These are phyloP conservation scores for Penicillium sp. DNA, from an alignment of 2,329 filamentous ascomycete species.

Conservation along the genomic window DNA sequence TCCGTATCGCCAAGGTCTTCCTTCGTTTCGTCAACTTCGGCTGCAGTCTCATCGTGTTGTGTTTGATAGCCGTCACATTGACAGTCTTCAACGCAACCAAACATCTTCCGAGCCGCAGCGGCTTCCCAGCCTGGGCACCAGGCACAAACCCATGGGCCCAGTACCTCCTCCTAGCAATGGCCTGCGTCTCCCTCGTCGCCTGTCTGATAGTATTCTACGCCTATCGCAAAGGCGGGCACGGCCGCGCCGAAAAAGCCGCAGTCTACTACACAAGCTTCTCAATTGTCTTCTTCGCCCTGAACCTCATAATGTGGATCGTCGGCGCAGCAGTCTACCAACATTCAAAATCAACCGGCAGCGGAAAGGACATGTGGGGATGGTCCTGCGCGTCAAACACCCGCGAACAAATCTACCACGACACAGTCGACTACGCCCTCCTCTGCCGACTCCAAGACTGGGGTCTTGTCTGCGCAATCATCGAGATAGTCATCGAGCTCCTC, in stretches of 20 bases:
- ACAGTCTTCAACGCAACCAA: slow-evolving; percentile 89
- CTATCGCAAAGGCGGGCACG: slow-evolving; percentile 85
- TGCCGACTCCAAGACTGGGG: slow-evolving; percentile 95
- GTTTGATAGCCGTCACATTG: slow-evolving; percentile 85
- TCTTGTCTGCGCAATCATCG: slow-evolving; percentile 94
- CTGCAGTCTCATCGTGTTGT: slow-evolving; percentile 89
- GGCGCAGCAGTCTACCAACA: slow-evolving; percentile 81
- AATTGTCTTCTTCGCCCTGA: slow-evolving; percentile 89
- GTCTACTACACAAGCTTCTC: slow-evolving; percentile 96
- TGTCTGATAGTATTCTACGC: slow-evolving; percentile 76
- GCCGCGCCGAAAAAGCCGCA: slow-evolving; percentile 82
- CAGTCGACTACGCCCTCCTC: slow-evolving; percentile 83
- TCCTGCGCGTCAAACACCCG: slow-evolving; percentile 88
- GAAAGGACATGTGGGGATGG: slow-evolving; percentile 97
- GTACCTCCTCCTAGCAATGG: slow-evolving; percentile 71
- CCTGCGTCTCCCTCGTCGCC: slow-evolving; percentile 74
- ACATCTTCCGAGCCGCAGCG: slow-evolving; percentile 68
- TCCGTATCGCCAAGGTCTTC: slow-evolving; percentile 89
- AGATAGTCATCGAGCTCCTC: slow-evolving; percentile 87
- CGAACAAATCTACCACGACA: slow-evolving; percentile 68
- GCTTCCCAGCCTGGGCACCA: slow-evolving; percentile 77
- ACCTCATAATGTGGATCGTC: slow-evolving; percentile 85
- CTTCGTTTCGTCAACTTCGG: slow-evolving; percentile 96
- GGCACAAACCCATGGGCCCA: slow-evolving; percentile 85
- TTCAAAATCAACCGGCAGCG: slow-evolving; percentile 65